phyloP scores from a whole-genome alignment of 202 grass and related monocot genomes.

The Cymbopogon flexuosus region DNA sequence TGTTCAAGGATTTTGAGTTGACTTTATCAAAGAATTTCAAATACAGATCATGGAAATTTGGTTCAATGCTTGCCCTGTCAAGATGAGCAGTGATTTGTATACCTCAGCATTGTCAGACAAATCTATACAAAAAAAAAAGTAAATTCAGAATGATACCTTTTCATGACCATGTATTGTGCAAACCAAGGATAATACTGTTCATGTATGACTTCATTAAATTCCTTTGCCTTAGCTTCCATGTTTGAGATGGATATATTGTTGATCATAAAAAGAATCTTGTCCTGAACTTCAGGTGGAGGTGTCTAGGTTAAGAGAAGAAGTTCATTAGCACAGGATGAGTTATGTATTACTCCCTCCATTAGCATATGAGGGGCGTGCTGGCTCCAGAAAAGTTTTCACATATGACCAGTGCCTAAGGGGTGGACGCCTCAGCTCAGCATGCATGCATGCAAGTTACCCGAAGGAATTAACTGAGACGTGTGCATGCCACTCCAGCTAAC shows the following conservation, averaged over 20 bases:
- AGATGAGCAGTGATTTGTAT: constrained; percentile 5
- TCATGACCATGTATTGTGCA: constrained; percentile 94
- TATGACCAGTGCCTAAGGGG: no score
- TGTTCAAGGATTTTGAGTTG: constrained; percentile 68
- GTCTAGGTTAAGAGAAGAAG: constrained; percentile 40
- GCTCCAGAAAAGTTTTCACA: no score
- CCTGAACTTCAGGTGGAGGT: constrained; percentile 67
- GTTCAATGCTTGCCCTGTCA: constrained; percentile 77
- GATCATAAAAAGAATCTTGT: constrained; percentile 81
- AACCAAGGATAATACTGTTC: constrained; percentile 82
- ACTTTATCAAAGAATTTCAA: constrained; percentile 79
- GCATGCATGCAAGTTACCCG: no score
- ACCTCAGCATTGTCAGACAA: not conserved
- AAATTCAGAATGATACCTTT: constrained; percentile 48
- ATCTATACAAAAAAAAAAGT: not conserved
- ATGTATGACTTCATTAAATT: constrained; percentile 61
- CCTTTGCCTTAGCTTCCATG: constrained; percentile 71
- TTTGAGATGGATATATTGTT: constrained; percentile 80
- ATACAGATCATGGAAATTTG: constrained; percentile 90
- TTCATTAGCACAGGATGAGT: constrained; percentile 20
- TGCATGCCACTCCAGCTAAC: no score
- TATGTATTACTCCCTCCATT: not conserved
- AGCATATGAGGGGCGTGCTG: no score
- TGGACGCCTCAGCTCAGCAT: no score
- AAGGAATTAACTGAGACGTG: no score